Evolutionary conservation across 2,329 filamentous ascomycete genomes (phyloP).

Genomic region (Cercospora beticola): DNA sequence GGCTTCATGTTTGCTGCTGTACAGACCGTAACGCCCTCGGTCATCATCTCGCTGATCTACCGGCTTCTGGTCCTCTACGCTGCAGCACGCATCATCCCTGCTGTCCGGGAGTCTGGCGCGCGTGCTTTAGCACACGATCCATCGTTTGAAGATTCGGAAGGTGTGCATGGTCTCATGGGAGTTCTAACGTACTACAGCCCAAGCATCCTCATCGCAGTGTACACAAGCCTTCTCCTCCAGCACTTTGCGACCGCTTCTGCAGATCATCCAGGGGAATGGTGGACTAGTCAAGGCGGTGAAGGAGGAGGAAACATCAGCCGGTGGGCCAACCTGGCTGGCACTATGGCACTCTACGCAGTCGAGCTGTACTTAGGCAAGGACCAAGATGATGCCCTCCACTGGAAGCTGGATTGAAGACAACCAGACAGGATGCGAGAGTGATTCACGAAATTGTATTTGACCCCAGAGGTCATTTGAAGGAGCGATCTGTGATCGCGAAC

Average conservation of each 20-base stretch:
- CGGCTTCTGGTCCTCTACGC: conserved; percentile 94
- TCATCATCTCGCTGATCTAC: conserved; percentile 92
- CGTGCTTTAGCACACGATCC: conserved; percentile 80
- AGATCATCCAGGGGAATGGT: conserved; percentile 64
- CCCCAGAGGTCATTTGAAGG: background rate
- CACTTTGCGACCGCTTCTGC: conserved; percentile 78
- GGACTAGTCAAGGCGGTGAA: conserved; percentile 81
- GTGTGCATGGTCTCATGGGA: conserved; percentile 74
- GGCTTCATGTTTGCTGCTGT: conserved; percentile 88
- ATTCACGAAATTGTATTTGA: background rate
- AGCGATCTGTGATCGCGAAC: background rate
- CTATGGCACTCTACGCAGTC: conserved; percentile 85
- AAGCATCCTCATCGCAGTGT: conserved; percentile 90
- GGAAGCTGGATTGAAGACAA: conserved; percentile 61
- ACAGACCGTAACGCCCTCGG: conserved; percentile 91
- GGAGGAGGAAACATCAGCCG: conserved; percentile 83
- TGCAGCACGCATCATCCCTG: conserved; percentile 91
- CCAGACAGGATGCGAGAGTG: background rate
- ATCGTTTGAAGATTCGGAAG: conserved; percentile 68
- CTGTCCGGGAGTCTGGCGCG: conserved; percentile 82
- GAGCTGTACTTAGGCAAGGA: conserved; percentile 85
- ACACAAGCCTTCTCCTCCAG: conserved; percentile 91
- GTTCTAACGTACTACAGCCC: conserved; percentile 93
- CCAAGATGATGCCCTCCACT: conserved; percentile 78
- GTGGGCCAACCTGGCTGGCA: conserved; percentile 88